Evolutionary conservation across 2,329 filamentous ascomycete genomes (phyloP), one percentile per base, ranked within the genome.

Genomic region (Dactylellina cionopaga): DNA sequence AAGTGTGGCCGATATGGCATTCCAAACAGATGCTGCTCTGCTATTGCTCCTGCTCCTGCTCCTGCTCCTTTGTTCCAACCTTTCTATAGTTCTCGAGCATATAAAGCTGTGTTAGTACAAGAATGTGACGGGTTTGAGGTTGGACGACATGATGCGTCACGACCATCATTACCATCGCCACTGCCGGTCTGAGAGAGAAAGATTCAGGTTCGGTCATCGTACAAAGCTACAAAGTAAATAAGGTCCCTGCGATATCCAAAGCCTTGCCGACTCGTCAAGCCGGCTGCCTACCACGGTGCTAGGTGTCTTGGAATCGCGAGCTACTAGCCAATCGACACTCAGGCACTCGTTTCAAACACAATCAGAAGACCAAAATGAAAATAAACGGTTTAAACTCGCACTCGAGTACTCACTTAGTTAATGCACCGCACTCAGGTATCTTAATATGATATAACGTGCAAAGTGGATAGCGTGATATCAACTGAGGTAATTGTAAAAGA

Each of bases 101-200:
- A 25, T n/a, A n/a, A n/a, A n/a, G n/a, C n/a, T n/a, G n/a, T n/a
- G n/a, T 17, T 44, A 31, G 41, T 55, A 72, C 68, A 72, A 60
- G 43, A 71, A 59, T 65, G 68, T 72, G 68, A 72, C 51, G 44
- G 55, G 59, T 65, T 41, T 72, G 52, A 65, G 25, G 68, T 72
- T 25, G 59, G 68, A 72, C 68, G 59, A 65, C 68, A 72, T 65
- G 59, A 60, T 47, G 68, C 68, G 65, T 72, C 68, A 72, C 59
- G 44, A 72, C 68, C 65, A n/a, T n/a, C n/a, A n/a, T n/a, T n/a
- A n/a, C n/a, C n/a, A n/a, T n/a, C n/a, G n/a, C n/a, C 55, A 58
- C 15, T 55, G 52, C 59, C 46, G 44, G 39, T 59, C 52, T 54
- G 59, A 49, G 29, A 52, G 25, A 3, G 19, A 22, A 27, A 31